Percentiles rank a stretch among this genome's conserved stretches.
Conservation (phyloP, 1,284 basidiomycete species). For the Baeospora myosura region DNA sequence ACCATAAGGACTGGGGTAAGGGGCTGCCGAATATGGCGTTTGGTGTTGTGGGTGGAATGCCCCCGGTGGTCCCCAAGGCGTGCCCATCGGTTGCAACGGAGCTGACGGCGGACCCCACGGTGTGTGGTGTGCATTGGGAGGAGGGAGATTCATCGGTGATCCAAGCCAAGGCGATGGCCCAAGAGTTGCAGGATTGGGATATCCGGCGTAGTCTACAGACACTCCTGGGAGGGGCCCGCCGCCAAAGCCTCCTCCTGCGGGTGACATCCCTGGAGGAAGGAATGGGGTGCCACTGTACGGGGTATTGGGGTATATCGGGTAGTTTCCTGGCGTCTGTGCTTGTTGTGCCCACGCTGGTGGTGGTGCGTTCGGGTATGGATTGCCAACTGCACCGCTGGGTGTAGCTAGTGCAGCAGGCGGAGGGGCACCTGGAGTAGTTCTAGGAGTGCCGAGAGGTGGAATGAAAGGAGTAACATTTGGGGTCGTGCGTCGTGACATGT, state of each 20-base stretch:
- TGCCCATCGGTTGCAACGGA: too few relatives aligned
- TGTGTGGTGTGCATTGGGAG: too few relatives aligned
- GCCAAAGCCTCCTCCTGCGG: too few relatives aligned
- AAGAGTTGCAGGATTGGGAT: background rate
- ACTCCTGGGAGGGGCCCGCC: background rate
- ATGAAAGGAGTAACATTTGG: background rate
- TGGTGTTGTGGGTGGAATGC: too few relatives aligned
- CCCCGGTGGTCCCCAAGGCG: too few relatives aligned
- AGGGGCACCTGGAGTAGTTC: background rate
- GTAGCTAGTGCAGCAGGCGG: background rate
- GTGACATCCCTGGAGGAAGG: too few relatives aligned
- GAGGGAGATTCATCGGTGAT: too few relatives aligned
- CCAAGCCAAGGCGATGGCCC: too few relatives aligned
- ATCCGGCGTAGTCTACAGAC: background rate
- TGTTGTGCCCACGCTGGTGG: slow-evolving; percentile 11
- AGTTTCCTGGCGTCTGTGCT: slow-evolving; percentile 11
- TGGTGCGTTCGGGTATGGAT: background rate
- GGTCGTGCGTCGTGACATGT: too few relatives aligned
- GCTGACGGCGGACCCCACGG: too few relatives aligned
- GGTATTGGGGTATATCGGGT: slow-evolving; percentile 15
- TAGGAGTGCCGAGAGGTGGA: background rate
- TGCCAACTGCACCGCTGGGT: background rate
- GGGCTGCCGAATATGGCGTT: too few relatives aligned
- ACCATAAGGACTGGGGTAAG: too few relatives aligned
- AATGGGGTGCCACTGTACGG: slow-evolving; percentile 16